These are phyloP conservation scores for Hymenoscyphus repandus DNA, from an alignment of 2,329 filamentous ascomycete species.

Conservation along the genomic window DNA sequence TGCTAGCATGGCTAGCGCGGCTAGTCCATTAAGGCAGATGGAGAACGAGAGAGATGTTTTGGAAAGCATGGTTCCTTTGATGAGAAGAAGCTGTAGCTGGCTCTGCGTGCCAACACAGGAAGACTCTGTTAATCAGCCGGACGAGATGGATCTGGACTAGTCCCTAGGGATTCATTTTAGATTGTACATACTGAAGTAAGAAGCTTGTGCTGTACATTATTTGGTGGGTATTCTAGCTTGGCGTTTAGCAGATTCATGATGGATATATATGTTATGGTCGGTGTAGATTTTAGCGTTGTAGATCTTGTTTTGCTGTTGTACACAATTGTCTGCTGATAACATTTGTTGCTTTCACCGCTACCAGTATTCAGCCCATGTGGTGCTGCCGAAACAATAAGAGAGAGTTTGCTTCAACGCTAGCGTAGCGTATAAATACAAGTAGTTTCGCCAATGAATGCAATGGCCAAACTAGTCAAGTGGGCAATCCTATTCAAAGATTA, in stretches of 20 bases:
- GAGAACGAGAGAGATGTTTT: constrained; percentile 28
- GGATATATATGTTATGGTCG: background rate
- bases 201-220: background rate
- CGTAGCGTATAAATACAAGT: no score
- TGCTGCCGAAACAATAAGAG: no score
- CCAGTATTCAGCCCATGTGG: no score
- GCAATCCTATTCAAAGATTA: no score
- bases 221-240: background rate
- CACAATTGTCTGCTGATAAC: no score
- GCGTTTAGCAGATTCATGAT: background rate
- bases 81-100: constrained; percentile 34
- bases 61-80: constrained; percentile 31
- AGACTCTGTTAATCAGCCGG: background rate
- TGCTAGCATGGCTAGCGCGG: constrained; percentile 15
- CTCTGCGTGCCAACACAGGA: constrained; percentile 23
- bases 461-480: no score
- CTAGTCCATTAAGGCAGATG: constrained; percentile 18
- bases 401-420: no score
- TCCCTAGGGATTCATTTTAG: background rate
- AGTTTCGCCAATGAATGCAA: no score
- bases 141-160: constrained; percentile 9
- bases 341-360: no score
- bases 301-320: no score
- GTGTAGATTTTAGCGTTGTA: no score
- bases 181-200: background rate